Evolutionary conservation across 148 eudicot genomes (phyloP).

Genomic region (Silene conica): DNA sequence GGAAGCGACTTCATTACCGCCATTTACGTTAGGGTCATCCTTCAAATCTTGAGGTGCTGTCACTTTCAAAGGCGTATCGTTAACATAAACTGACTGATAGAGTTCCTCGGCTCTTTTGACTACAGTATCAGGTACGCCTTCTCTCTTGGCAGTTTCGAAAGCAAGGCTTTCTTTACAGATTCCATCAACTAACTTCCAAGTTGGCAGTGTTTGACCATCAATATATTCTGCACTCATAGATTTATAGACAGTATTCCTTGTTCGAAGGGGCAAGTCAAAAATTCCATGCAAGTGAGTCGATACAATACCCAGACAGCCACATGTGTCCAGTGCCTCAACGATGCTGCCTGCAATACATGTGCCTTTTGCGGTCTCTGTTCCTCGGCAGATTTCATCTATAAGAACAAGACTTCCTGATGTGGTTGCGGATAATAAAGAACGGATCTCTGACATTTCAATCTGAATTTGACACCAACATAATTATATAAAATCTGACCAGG

Average conservation of each 20-base stretch:
- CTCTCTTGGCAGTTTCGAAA: constrained; percentile 84
- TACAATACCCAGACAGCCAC: constrained; percentile 80
- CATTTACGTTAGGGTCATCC: constrained; percentile 12
- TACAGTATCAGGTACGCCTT: constrained; percentile 71
- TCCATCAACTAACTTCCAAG: constrained; percentile 92
- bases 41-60: constrained; percentile 6
- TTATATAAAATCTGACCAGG: background rate
- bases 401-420: constrained; percentile 91
- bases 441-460: constrained; percentile 97
- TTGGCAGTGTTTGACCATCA: constrained; percentile 68
- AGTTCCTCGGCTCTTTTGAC: constrained; percentile 77
- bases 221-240: constrained; percentile 71
- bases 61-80: constrained; percentile 26
- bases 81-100: constrained; percentile 49
- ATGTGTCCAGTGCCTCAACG: constrained; percentile 67
- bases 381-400: constrained; percentile 93
- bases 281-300: constrained; percentile 94
- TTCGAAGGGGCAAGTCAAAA: constrained; percentile 70
- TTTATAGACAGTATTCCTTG: constrained; percentile 49
- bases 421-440: constrained; percentile 65
- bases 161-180: constrained; percentile 96
- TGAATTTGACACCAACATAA: constrained; percentile 28
- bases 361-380: constrained; percentile 95
- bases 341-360: constrained; percentile 96
- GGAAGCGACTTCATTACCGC: constrained; percentile 18